Conservation (phyloP, 129 eudicot genomes). For the Calendula officinalis region DNA sequence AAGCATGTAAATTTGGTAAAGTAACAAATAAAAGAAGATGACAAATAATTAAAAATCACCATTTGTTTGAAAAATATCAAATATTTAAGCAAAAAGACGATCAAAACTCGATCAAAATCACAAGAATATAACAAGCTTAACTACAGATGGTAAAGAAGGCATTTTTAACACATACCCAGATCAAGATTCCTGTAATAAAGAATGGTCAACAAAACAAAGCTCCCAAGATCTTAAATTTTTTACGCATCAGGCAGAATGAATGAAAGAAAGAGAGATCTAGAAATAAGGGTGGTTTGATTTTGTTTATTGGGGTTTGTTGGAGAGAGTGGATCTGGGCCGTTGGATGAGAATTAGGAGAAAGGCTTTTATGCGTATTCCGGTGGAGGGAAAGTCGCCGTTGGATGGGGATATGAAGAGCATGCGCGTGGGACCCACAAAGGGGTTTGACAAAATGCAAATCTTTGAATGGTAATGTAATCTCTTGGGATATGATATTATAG, state of each 20-base stretch:
- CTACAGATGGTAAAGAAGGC: neutral
- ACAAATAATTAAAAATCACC: too few relatives aligned
- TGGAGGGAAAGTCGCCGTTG: slow-evolving; percentile 34
- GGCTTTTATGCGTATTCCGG: slow-evolving; percentile 23
- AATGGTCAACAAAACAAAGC: neutral
- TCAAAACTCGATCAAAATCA: neutral
- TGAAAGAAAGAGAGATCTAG: slow-evolving; percentile 4
- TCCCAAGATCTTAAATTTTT: too few relatives aligned
- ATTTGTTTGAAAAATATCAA: too few relatives aligned
- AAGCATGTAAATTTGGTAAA: neutral
- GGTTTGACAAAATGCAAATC: slow-evolving; percentile 30
- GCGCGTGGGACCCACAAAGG: slow-evolving; percentile 24
- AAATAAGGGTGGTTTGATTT: slow-evolving; percentile 11
- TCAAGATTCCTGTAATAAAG: neutral
- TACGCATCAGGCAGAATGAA: too few relatives aligned
- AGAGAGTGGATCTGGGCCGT: too few relatives aligned
- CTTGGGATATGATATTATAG: neutral
- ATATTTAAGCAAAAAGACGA: too few relatives aligned
- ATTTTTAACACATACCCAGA: slow-evolving; percentile 16
- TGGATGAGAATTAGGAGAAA: too few relatives aligned
- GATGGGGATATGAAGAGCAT: slow-evolving; percentile 29
- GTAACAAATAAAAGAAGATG: neutral
- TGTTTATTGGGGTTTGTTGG: too few relatives aligned
- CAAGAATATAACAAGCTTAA: neutral
- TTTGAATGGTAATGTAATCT: neutral